Percentiles rank a stretch among this genome's conserved stretches.
Conservation (phyloP, 129 eudicot genomes). For the Solidago caesia region DNA sequence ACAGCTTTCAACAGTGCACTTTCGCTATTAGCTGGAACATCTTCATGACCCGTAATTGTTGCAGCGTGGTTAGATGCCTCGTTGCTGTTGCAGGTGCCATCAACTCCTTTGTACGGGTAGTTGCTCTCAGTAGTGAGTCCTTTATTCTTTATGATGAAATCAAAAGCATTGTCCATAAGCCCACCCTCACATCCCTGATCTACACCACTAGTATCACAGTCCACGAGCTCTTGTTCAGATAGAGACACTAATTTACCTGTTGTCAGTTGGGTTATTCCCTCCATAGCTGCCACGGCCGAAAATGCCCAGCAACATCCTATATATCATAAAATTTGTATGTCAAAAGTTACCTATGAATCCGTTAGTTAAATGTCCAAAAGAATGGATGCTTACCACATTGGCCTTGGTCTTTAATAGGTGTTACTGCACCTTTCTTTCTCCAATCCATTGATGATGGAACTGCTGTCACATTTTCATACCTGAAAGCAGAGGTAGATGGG, state of each 20-base stretch:
- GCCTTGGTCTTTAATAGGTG: conserved; percentile 46
- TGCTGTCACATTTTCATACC: conserved; percentile 23
- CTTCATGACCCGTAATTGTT: conserved; percentile 29
- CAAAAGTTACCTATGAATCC: neutral
- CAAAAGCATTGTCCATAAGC: conserved; percentile 35
- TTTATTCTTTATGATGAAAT: conserved; percentile 21
- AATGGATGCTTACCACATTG: conserved; percentile 33
- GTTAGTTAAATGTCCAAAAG: neutral
- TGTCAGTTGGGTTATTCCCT: conserved; percentile 35
- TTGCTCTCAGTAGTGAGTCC: conserved; percentile 31
- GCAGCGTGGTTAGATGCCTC: conserved; percentile 34
- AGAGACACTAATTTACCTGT: conserved; percentile 34
- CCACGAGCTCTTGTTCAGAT: conserved; percentile 41
- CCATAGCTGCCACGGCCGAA: conserved; percentile 41
- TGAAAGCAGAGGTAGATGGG: conserved; percentile 14
- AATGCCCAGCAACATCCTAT: conserved; percentile 38
- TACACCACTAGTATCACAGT: conserved; percentile 31
- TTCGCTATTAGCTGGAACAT: conserved; percentile 39
- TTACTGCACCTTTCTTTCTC: conserved; percentile 45
- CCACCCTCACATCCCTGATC: conserved; percentile 38
- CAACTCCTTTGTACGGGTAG: conserved; percentile 31
- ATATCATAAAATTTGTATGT: neutral
- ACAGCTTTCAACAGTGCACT: conserved; percentile 35
- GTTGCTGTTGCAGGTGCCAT: conserved; percentile 27
- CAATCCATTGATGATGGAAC: conserved; percentile 33